Evolutionary conservation across 805 yeast species (phyloP).

Genomic region (Candida quercuum): DNA sequence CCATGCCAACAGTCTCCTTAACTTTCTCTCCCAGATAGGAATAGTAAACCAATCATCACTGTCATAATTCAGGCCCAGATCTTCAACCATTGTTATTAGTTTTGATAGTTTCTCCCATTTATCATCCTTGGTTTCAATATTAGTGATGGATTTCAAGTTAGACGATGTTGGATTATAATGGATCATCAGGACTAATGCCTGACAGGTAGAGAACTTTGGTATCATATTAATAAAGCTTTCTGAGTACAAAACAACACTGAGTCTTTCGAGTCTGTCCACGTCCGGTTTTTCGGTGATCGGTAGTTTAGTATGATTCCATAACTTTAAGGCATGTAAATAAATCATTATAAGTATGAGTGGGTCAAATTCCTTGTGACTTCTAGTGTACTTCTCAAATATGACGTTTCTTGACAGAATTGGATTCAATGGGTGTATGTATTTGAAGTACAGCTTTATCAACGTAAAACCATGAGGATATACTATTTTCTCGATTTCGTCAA

Average conservation of each 20-base stretch:
- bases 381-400: constrained; percentile 23
- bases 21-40: constrained; percentile 25
- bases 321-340: constrained; percentile 24
- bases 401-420: constrained; percentile 24
- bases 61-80: constrained; percentile 23
- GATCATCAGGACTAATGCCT: constrained; percentile 32
- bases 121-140: constrained; percentile 7
- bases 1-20: constrained; percentile 23
- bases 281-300: constrained; percentile 14
- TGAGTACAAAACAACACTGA: constrained; percentile 21
- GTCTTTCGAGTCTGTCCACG: constrained; percentile 21
- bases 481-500: constrained; percentile 24
- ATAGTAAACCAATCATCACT: constrained; percentile 22
- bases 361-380: constrained; percentile 26
- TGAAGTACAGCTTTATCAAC: constrained; percentile 21
- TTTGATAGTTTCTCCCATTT: constrained; percentile 21
- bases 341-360: constrained; percentile 24
- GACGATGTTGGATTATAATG: constrained; percentile 14
- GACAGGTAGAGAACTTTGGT: constrained; percentile 31
- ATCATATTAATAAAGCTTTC: constrained; percentile 23
- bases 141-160: constrained; percentile 6
- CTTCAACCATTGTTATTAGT: constrained; percentile 21
- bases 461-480: constrained; percentile 19
- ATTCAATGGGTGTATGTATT: constrained; percentile 21
- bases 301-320: constrained; percentile 18